These are phyloP conservation scores for Metarhizium guizhouense DNA, from an alignment of 2,329 filamentous ascomycete genomes.

Conservation along the genomic window DNA sequence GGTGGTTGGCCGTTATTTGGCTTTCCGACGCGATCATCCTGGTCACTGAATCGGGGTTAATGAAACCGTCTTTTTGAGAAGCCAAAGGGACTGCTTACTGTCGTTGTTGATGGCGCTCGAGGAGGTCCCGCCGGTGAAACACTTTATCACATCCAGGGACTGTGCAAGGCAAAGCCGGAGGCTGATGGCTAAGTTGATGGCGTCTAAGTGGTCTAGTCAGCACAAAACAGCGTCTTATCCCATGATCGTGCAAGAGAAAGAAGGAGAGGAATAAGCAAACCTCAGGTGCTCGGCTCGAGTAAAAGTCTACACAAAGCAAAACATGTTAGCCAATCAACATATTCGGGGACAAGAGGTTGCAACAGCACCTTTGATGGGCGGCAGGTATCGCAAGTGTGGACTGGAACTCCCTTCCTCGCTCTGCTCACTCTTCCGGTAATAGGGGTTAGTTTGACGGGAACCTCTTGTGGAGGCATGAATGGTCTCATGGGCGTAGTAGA, in stretches of 20 bases:
- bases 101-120: conserved; percentile 44
- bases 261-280: conserved; percentile 24
- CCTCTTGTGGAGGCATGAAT: conserved; percentile 27
- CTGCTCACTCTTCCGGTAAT: conserved; percentile 48
- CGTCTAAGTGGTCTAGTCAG: conserved; percentile 33
- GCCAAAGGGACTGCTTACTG: conserved; percentile 21
- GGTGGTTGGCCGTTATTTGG: background rate
- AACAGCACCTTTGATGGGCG: conserved; percentile 39
- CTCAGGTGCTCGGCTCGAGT: conserved; percentile 54
- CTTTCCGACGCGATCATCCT: conserved; percentile 12
- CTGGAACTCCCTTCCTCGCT: conserved; percentile 50
- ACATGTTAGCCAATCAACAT: background rate
- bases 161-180: conserved; percentile 41
- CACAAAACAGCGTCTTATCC: background rate
- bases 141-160: conserved; percentile 45
- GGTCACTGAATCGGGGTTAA: conserved; percentile 9
- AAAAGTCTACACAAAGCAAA: conserved; percentile 37
- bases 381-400: conserved; percentile 45
- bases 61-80: background rate
- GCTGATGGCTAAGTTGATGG: conserved; percentile 51
- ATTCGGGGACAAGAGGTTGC: background rate
- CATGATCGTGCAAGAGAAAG: conserved; percentile 6
- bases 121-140: conserved; percentile 51
- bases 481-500: conserved; percentile 29
- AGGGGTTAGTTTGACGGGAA: conserved; percentile 43